Percentiles rank a stretch among this genome's conserved stretches.
These are phyloP conservation scores for Cichorium intybus DNA, from an alignment of 140 eudicot species.

Conservation along the genomic window DNA sequence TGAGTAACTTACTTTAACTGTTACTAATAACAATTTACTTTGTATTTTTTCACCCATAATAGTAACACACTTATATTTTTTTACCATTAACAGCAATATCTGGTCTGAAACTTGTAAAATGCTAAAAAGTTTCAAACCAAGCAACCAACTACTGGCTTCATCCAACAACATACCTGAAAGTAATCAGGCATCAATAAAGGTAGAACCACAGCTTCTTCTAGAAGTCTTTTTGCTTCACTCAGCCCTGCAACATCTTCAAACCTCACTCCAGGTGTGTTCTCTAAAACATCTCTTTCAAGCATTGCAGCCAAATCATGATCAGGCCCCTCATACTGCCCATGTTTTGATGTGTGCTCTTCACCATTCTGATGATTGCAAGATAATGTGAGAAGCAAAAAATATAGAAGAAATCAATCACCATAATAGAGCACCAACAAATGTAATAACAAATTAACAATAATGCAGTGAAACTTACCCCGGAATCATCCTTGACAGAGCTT, in stretches of 20 bases:
- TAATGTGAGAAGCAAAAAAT: neutral
- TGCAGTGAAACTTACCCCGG: slow-evolving; percentile 50
- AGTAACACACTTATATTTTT: no score
- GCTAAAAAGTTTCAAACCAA: no score
- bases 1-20: no score
- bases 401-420: neutral
- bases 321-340: slow-evolving; percentile 92
- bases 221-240: slow-evolving; percentile 94
- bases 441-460: neutral
- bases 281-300: slow-evolving; percentile 99
- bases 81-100: no score
- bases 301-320: slow-evolving; percentile 96
- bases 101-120: no score
- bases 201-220: slow-evolving; percentile 99
- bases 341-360: slow-evolving; percentile 84
- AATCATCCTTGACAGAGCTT: slow-evolving; percentile 58
- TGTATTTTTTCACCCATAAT: no score
- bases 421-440: neutral
- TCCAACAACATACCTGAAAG: slow-evolving; percentile 68
- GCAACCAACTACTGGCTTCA: no score
- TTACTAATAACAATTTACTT: no score
- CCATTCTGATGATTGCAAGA: slow-evolving; percentile 46
- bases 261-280: slow-evolving; percentile 87
- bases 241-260: slow-evolving; percentile 99
- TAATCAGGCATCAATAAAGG: slow-evolving; percentile 99